Evolutionary conservation across 768 basidiomycete genomes (phyloP), one percentile per base, ranked within the genome.

Genomic region (Leucocoprinus leucothites): DNA sequence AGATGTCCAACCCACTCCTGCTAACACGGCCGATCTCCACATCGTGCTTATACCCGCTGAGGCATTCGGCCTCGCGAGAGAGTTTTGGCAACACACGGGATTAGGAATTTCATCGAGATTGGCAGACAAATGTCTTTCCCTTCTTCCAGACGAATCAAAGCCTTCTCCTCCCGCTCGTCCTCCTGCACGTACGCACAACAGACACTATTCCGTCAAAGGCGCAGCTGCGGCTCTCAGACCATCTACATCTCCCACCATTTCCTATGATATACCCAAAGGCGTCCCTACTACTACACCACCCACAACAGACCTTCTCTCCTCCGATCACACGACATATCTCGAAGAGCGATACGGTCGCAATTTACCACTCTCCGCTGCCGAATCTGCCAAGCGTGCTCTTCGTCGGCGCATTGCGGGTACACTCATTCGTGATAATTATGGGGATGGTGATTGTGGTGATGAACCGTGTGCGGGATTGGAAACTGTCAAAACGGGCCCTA

Each of bases 21-120:
- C 34, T 57, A 65, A 57, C 61, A 70, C 53, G 58, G 71, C 81
- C 36, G 84, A 90, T 55, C 77, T 99, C 1, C 87, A 96, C 67
- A 89, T 95, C 60, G 86, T 86, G 1, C 71, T 99, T 14, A 91
- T 94, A 66, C 84, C 86, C 5, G 67, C 72, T 2, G 77, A 82
- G 3, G 68, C 80, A 3, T 86, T 79, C 61, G 63, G 78, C 8
- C 67, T 87, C 6, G 93, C 91, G 7, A 96, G 91, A 66, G 80
- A 93, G 67, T 98, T 95, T 70, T 98, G 96, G 96, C 95, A 98
- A 61, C 96, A 98, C 67, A 85, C 89, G 0, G 96, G 96, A 0
- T 73, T 89, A 56, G 94, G 95, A 1, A 86, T 99, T 38, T 93
- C 90, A 2, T 94, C 91, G 57, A 85, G 96, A 6, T 71, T 89